Evolutionary conservation across 371 early-diverging fungal species (phyloP).

Genomic region (Mortierella sp.): DNA sequence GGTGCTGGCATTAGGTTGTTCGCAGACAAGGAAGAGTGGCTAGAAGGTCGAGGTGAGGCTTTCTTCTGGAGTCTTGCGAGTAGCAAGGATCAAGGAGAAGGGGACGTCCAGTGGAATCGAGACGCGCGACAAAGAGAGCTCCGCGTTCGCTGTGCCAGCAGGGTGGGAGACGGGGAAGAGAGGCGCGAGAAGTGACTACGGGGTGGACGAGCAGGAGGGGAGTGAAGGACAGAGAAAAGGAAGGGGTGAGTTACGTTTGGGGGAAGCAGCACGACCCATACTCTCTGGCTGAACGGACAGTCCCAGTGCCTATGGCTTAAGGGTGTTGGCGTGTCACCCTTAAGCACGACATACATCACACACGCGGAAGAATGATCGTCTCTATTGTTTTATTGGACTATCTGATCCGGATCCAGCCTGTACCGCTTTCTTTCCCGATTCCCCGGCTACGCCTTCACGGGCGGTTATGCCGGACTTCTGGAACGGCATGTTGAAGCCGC

Average conservation of each 20-base stretch:
- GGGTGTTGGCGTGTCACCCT: not conserved
- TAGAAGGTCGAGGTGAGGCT: not conserved
- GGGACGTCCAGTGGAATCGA: slow-evolving; percentile 1
- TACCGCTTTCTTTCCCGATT: not conserved
- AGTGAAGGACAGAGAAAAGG: not conserved
- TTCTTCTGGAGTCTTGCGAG: not conserved
- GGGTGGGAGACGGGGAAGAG: not conserved
- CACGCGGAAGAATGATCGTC: no score
- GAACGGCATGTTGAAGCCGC: slow-evolving; percentile 93
- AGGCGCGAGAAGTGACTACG: not conserved
- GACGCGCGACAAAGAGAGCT: slow-evolving; percentile 1
- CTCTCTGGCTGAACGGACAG: not conserved
- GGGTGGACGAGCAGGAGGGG: not conserved
- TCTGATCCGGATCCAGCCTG: not conserved
- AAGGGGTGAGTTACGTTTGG: not conserved
- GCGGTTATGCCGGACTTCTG: slow-evolving; percentile 20
- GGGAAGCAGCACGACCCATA: not conserved
- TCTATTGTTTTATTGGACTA: not conserved
- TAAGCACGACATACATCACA: no score
- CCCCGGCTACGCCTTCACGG: slow-evolving; percentile 9
- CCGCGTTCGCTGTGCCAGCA: not conserved
- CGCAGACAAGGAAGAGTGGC: not conserved
- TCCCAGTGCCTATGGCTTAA: no score
- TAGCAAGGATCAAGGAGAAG: not conserved
- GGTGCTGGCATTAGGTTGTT: slow-evolving; percentile 48